These are phyloP conservation scores for Diaporthe destruens DNA, from an alignment of 2,329 filamentous ascomycete species.

Conservation along the genomic window DNA sequence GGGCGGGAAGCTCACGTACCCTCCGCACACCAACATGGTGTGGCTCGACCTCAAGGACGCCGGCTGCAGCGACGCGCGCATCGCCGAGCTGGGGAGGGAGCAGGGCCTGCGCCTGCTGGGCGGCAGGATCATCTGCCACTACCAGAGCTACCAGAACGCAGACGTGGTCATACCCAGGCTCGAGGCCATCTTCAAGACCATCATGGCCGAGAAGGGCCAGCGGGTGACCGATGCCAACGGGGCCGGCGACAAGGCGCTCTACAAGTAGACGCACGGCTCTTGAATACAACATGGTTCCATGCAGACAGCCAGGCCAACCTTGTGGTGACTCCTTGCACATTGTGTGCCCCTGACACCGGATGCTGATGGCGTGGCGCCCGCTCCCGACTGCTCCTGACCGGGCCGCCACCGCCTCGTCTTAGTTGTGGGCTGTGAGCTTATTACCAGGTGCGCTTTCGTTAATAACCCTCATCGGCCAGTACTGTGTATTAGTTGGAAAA, in stretches of 20 bases:
- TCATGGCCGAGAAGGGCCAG: conserved; percentile 47
- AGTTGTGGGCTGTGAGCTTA: conserved; percentile 20
- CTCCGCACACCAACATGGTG: conserved; percentile 92
- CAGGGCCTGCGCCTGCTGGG: conserved; percentile 58
- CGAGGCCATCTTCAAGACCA: conserved; percentile 65
- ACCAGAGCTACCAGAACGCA: conserved; percentile 72
- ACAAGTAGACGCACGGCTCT: conserved; percentile 20
- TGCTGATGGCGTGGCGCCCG: conserved; percentile 5
- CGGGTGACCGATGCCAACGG: conserved; percentile 9
- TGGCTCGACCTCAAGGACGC: conserved; percentile 81
- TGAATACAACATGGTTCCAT: neutral
- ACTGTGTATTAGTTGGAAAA: neutral
- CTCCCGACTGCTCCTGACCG: neutral
- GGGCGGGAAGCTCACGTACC: conserved; percentile 76
- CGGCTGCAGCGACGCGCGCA: conserved; percentile 56
- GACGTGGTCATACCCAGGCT: conserved; percentile 71
- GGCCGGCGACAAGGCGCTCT: conserved; percentile 14
- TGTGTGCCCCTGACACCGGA: neutral
- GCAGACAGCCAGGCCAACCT: neutral
- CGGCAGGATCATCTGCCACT: conserved; percentile 61
- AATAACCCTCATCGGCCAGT: neutral
- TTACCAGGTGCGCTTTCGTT: neutral
- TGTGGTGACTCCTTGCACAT: neutral
- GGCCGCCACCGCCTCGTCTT: conserved; percentile 17
- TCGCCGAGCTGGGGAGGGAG: conserved; percentile 56